phyloP scores from a whole-genome alignment of 495 filamentous ascomycete species.

The Letharia lupina region DNA sequence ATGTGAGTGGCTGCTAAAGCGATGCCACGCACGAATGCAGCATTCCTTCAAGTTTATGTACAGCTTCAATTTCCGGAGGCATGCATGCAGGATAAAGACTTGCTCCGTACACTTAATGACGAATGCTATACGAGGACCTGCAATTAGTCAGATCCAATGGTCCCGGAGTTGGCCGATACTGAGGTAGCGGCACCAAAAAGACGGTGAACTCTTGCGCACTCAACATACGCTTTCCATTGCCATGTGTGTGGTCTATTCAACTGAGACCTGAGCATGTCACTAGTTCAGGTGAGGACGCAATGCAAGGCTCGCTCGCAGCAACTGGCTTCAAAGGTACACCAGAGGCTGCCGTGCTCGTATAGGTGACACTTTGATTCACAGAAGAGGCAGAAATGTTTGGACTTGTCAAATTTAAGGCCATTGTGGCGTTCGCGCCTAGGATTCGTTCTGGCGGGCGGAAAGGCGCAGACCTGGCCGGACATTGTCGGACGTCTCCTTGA shows the following conservation, averaged over 20 bases:
- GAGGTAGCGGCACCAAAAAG: neutral
- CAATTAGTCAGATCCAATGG: neutral
- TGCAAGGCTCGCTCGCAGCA: neutral
- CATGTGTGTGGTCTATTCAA: neutral
- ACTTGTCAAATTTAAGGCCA: neutral
- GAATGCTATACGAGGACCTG: neutral
- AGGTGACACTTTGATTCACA: neutral
- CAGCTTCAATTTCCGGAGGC: neutral
- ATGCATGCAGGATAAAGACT: neutral
- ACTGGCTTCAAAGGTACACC: neutral
- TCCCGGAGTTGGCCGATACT: neutral
- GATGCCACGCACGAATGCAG: neutral
- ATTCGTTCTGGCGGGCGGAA: constrained; percentile 4
- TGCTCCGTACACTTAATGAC: neutral
- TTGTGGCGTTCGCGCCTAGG: neutral
- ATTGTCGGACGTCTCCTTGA: constrained; percentile 5
- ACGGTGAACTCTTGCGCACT: neutral
- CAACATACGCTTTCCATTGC: neutral
- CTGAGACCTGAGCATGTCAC: neutral
- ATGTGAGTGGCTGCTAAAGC: neutral
- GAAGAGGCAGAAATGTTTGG: neutral
- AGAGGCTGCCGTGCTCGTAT: neutral
- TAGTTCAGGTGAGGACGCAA: neutral
- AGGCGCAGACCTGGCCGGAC: constrained; percentile 4
- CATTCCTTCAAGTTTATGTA: neutral